Conservation (phyloP, 192 early-diverging fungal genomes). For the Dissophora globulifera region DNA sequence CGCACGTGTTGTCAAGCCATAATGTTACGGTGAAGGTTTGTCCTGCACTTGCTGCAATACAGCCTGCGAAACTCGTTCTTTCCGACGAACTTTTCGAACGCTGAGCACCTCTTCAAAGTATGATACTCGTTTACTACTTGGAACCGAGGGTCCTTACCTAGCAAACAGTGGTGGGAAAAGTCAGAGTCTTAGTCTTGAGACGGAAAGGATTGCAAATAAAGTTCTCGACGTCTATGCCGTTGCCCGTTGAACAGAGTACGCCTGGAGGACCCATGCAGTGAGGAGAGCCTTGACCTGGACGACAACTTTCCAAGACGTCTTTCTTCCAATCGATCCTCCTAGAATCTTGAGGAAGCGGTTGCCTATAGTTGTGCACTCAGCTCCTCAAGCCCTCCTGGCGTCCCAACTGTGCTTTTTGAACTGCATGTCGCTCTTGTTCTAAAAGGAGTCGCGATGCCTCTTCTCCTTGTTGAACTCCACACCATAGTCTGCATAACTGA, state of each 20-base stretch:
- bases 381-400: background rate
- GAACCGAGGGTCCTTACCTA: conserved; percentile 17
- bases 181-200: background rate
- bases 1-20: conserved; percentile 48
- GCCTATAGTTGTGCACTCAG: background rate
- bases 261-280: conserved; percentile 5
- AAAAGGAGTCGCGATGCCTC: background rate
- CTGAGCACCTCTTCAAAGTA: conserved; percentile 27
- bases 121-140: conserved; percentile 31
- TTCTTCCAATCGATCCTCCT: background rate
- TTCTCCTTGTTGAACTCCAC: background rate
- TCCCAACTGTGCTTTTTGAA: conserved; percentile 3
- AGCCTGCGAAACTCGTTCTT: conserved; percentile 29
- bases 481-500: background rate
- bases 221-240: background rate
- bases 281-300: conserved; percentile 1
- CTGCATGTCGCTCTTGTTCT: background rate
- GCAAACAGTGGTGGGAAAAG: background rate
- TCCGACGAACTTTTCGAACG: conserved; percentile 37
- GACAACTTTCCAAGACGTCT: conserved; percentile 7
- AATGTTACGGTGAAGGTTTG: conserved; percentile 24
- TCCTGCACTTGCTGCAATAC: conserved; percentile 25
- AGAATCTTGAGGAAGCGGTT: background rate
- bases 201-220: background rate
- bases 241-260: conserved; percentile 3